These are phyloP conservation scores for Microbotryum violaceum DNA, from an alignment of 1,284 basidiomycete genomes.

Conservation along the genomic window DNA sequence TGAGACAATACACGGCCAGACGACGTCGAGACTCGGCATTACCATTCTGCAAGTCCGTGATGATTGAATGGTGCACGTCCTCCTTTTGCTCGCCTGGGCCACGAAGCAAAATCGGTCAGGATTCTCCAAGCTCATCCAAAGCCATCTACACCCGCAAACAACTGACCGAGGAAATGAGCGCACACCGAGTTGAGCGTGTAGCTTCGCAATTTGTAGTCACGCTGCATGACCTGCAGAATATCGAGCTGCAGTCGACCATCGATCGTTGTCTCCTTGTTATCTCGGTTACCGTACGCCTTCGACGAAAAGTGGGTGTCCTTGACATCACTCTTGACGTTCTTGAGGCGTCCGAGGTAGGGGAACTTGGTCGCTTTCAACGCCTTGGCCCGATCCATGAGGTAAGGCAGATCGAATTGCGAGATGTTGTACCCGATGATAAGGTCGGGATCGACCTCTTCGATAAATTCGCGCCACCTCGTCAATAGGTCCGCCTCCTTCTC, in stretches of 20 bases:
- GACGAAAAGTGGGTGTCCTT: constrained; percentile 94
- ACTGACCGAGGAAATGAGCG: constrained; percentile 69
- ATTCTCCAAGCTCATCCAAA: not conserved
- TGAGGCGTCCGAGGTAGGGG: constrained; percentile 67
- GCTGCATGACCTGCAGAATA: constrained; percentile 89
- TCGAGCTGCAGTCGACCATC: constrained; percentile 89
- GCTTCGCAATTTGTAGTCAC: constrained; percentile 88
- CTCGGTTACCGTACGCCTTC: constrained; percentile 88
- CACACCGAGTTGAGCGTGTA: constrained; percentile 95
- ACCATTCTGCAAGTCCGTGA: constrained; percentile 91
- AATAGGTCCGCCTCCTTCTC: constrained; percentile 66
- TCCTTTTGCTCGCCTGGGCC: constrained; percentile 76
- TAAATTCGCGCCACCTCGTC: constrained; percentile 71
- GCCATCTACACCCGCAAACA: not conserved
- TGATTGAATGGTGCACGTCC: constrained; percentile 93
- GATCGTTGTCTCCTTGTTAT: constrained; percentile 82
- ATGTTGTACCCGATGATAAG: constrained; percentile 92
- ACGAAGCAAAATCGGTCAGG: not conserved
- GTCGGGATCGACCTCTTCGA: constrained; percentile 81
- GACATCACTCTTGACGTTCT: constrained; percentile 60
- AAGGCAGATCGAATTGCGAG: constrained; percentile 85
- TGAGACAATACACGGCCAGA: constrained; percentile 89
- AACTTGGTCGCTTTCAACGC: constrained; percentile 65
- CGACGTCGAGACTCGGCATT: constrained; percentile 80
- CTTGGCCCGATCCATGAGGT: constrained; percentile 80